Percentiles rank a stretch among this genome's conserved stretches.
Evolutionary conservation across 2,329 filamentous ascomycete genomes (phyloP).

Genomic region (Celoporthe dispersa): DNA sequence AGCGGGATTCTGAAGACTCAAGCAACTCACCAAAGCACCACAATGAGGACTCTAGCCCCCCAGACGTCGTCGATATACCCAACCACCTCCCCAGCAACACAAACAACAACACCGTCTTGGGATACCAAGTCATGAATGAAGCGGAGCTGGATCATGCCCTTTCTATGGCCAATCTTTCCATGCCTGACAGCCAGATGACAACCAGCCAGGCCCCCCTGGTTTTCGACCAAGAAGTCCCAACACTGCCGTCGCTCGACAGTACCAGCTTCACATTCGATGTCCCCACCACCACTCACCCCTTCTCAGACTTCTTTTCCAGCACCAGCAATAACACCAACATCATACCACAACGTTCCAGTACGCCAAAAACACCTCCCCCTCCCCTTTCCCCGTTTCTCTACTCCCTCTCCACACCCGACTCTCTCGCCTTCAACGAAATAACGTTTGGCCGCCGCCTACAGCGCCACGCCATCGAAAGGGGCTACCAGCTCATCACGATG

Average conservation of each 20-base stretch:
- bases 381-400: slow-evolving; percentile 38
- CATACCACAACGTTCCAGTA: slow-evolving; percentile 28
- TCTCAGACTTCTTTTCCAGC: slow-evolving; percentile 32
- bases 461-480: slow-evolving; percentile 66
- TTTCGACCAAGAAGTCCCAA: slow-evolving; percentile 52
- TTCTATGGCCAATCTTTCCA: slow-evolving; percentile 10
- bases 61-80: slow-evolving; percentile 17
- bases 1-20: slow-evolving; percentile 21
- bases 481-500: slow-evolving; percentile 59
- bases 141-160: slow-evolving; percentile 10
- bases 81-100: background rate
- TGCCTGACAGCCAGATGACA: slow-evolving; percentile 23
- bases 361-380: slow-evolving; percentile 29
- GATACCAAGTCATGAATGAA: slow-evolving; percentile 36
- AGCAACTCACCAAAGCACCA: slow-evolving; percentile 13
- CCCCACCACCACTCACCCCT: slow-evolving; percentile 33
- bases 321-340: slow-evolving; percentile 7
- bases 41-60: slow-evolving; percentile 29
- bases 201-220: slow-evolving; percentile 30
- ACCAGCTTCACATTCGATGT: slow-evolving; percentile 56
- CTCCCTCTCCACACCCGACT: slow-evolving; percentile 50
- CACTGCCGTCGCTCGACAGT: slow-evolving; percentile 55
- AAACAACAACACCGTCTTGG: slow-evolving; percentile 30
- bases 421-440: slow-evolving; percentile 65
- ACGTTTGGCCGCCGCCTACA: slow-evolving; percentile 75